These are phyloP conservation scores for Metarhizium brunneum DNA, from an alignment of 2,329 filamentous ascomycete genomes.

Conservation along the genomic window DNA sequence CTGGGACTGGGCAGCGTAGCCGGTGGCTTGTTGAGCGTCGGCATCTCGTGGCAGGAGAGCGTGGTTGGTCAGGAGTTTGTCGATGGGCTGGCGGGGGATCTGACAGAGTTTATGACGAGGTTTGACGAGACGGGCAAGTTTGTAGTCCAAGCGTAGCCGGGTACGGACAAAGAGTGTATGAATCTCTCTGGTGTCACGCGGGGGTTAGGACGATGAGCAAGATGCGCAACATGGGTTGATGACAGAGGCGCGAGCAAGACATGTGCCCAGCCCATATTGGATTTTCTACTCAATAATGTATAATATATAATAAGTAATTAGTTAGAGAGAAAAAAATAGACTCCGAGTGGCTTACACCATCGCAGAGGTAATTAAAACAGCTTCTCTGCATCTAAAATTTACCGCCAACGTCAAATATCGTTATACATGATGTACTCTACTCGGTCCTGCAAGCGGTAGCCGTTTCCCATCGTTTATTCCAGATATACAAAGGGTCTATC, in stretches of 20 bases:
- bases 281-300: too few relatives aligned
- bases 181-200: too few relatives aligned
- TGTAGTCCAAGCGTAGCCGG: neutral
- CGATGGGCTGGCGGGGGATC: constrained; percentile 25
- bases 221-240: too few relatives aligned
- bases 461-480: neutral
- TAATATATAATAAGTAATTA: too few relatives aligned
- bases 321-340: too few relatives aligned
- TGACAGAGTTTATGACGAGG: constrained; percentile 15
- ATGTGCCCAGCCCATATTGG: too few relatives aligned
- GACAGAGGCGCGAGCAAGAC: too few relatives aligned
- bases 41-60: constrained; percentile 38
- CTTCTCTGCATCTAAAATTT: too few relatives aligned
- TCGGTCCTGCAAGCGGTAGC: neutral
- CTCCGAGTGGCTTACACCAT: too few relatives aligned
- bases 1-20: constrained; percentile 39
- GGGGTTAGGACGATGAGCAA: too few relatives aligned
- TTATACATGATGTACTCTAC: neutral
- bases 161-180: neutral
- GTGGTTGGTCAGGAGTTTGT: constrained; percentile 29
- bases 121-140: constrained; percentile 17
- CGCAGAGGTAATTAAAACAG: too few relatives aligned
- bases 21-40: constrained; percentile 29
- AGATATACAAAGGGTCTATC: constrained; percentile 6
- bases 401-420: neutral